phyloP scores from a whole-genome alignment of 2,329 filamentous ascomycete genomes.

The Sarocladium kiliense region DNA sequence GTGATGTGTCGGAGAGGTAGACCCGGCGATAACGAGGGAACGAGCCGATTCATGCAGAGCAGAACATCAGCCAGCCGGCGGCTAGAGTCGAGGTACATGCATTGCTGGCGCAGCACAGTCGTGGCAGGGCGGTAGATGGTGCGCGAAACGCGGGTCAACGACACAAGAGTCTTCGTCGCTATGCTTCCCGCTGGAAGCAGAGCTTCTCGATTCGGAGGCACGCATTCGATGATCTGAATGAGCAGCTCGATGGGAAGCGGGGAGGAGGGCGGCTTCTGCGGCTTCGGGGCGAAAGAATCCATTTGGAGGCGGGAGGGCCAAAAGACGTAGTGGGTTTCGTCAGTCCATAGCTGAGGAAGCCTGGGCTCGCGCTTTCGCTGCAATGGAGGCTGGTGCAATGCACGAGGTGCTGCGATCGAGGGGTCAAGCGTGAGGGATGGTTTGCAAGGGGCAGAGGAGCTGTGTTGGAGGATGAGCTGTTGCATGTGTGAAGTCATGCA shows the following conservation, averaged over 20 bases:
- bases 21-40: constrained; percentile 22
- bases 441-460: too few species aligned
- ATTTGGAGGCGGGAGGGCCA: background rate
- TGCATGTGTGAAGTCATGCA: too few species aligned
- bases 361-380: background rate
- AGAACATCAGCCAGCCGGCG: constrained; percentile 28
- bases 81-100: constrained; percentile 37
- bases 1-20: constrained; percentile 29
- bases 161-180: constrained; percentile 37
- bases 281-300: background rate
- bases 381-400: background rate
- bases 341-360: constrained; percentile 3
- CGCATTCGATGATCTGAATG: constrained; percentile 28
- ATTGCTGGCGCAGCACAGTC: constrained; percentile 37
- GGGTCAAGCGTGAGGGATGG: background rate
- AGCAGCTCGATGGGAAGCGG: constrained; percentile 29
- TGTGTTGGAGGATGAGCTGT: too few species aligned
- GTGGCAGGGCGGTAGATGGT: constrained; percentile 35
- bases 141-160: constrained; percentile 37
- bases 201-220: constrained; percentile 25
- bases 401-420: background rate
- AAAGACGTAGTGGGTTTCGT: background rate
- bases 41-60: constrained; percentile 26
- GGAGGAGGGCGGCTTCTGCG: constrained; percentile 5
- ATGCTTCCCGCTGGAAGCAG: constrained; percentile 32